phyloP scores from a whole-genome alignment of 352 stramenopile species.

The Elongisporangium undulatum region DNA sequence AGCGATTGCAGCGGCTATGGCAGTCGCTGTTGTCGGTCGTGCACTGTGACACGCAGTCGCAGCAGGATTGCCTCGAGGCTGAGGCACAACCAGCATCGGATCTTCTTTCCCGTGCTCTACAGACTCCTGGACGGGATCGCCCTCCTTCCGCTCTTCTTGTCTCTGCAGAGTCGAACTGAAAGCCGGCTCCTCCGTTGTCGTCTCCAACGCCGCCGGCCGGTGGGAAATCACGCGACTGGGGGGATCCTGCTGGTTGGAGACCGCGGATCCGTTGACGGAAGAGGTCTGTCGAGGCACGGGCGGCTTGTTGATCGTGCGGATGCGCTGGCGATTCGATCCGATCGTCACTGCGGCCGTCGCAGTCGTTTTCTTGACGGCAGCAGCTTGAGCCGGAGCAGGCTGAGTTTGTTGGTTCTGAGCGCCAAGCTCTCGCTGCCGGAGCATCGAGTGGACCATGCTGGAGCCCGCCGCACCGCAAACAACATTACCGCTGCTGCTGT shows the following conservation, averaged over 20 bases:
- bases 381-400: neutral
- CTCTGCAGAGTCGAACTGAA: neutral
- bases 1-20: constrained; percentile 30
- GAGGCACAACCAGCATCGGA: neutral
- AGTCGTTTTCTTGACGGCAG: neutral
- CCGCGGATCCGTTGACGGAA: neutral
- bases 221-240: constrained; percentile 16
- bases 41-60: neutral
- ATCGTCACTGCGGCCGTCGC: constrained; percentile 20
- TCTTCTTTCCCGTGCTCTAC: neutral
- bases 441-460: constrained; percentile 40
- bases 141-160: neutral
- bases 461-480: constrained; percentile 13
- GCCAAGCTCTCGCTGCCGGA: constrained; percentile 18
- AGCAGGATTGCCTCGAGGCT: neutral
- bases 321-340: constrained; percentile 45
- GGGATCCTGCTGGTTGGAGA: constrained; percentile 8
- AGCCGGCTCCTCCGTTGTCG: neutral
- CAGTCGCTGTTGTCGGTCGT: neutral
- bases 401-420: constrained; percentile 13
- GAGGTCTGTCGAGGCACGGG: constrained; percentile 39
- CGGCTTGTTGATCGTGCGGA: constrained; percentile 44
- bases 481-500: constrained; percentile 4
- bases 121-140: too few species aligned
- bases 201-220: neutral